Conservation (phyloP, 129 eudicot species). For the Pulicaria dysenterica region DNA sequence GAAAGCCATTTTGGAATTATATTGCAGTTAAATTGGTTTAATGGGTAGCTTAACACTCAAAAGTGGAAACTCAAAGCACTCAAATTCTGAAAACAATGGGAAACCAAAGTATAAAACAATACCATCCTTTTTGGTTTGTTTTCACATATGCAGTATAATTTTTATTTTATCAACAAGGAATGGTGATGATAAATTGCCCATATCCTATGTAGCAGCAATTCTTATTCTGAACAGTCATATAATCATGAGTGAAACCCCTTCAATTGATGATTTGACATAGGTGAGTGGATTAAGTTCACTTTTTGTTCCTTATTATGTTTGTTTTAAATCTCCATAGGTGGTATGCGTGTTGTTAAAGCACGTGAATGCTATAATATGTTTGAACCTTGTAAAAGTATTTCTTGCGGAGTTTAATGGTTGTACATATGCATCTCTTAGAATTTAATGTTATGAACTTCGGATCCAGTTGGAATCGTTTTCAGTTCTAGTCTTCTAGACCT, state of each 20-base stretch:
- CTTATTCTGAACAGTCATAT: slow-evolving; percentile 77
- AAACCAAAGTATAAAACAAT: no score
- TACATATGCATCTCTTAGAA: slow-evolving; percentile 66
- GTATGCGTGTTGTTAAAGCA: no score
- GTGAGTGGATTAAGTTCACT: no score
- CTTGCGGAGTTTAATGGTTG: slow-evolving; percentile 90
- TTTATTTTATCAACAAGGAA: slow-evolving; percentile 41
- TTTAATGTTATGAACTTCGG: no score
- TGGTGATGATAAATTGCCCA: slow-evolving; percentile 80
- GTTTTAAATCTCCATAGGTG: slow-evolving; percentile 33
- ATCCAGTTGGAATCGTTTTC: no score
- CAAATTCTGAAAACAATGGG: no score
- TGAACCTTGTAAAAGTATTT: slow-evolving; percentile 87
- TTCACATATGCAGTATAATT: slow-evolving; percentile 45
- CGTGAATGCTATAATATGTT: background rate
- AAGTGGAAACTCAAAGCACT: no score
- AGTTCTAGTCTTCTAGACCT: no score
- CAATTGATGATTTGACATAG: slow-evolving; percentile 28
- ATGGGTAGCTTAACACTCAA: no score
- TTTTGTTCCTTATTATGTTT: no score
- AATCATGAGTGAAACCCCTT: slow-evolving; percentile 73
- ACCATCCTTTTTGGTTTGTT: background rate
- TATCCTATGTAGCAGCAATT: slow-evolving; percentile 86
- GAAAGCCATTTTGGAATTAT: no score
- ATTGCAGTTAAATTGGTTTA: no score